These are phyloP conservation scores for Biscutella laevigata DNA, from an alignment of 441 rosid genomes.

Conservation along the genomic window DNA sequence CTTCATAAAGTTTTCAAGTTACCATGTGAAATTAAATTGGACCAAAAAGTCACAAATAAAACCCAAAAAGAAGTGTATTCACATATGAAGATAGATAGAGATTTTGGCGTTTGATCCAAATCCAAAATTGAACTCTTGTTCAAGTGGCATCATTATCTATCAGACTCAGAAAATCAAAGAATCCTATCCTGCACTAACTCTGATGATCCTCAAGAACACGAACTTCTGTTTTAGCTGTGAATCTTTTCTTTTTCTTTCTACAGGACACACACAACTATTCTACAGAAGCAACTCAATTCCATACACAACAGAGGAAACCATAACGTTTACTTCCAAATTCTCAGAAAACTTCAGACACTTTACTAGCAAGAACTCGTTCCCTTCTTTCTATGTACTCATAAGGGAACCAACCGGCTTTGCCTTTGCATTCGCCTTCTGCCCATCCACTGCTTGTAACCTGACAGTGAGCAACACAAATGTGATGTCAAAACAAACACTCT, in stretches of 20 bases:
- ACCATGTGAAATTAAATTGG: neutral
- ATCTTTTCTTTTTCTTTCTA: neutral
- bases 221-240: constrained; percentile 7
- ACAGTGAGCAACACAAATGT: constrained; percentile 7
- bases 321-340: constrained; percentile 12
- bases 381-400: constrained; percentile 69
- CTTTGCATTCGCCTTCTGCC: constrained; percentile 97
- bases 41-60: constrained; percentile 3
- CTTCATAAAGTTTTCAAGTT: neutral
- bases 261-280: constrained; percentile 16
- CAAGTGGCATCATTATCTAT: constrained; percentile 8
- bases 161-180: constrained; percentile 2
- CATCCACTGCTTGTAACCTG: constrained; percentile 86
- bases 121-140: constrained; percentile 4
- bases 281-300: constrained; percentile 16
- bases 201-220: constrained; percentile 14
- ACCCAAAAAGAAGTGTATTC: constrained; percentile 11
- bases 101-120: neutral
- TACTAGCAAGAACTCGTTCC: constrained; percentile 82
- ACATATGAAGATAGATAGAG: constrained; percentile 8
- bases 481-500: neutral
- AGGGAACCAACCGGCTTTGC: constrained; percentile 97
- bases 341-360: constrained; percentile 75
- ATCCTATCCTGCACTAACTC: constrained; percentile 1
- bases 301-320: neutral